phyloP scores from a whole-genome alignment of 2,329 filamentous ascomycete genomes.

The Rhynchosporium secalis region DNA sequence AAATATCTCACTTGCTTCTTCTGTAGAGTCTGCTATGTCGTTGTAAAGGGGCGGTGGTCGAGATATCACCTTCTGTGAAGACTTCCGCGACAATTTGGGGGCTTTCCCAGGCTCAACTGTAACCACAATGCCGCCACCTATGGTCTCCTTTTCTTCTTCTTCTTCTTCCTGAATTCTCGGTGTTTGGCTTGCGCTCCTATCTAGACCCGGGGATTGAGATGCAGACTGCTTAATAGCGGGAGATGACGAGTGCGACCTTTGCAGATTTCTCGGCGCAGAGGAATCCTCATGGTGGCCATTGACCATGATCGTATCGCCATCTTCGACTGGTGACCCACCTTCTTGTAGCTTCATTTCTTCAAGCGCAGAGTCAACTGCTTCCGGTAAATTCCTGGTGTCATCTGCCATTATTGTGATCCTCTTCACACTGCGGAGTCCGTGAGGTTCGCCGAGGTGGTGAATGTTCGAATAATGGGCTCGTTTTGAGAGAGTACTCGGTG shows the following conservation, averaged over 20 bases:
- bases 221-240: constrained; percentile 30
- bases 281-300: constrained; percentile 33
- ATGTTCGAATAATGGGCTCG: not conserved
- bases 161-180: constrained; percentile 48
- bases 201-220: constrained; percentile 34
- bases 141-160: constrained; percentile 53
- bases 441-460: constrained; percentile 13
- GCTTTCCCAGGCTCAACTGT: constrained; percentile 65
- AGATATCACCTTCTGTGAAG: constrained; percentile 66
- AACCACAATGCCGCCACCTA: constrained; percentile 61
- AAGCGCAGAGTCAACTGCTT: constrained; percentile 38
- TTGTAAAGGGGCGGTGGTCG: constrained; percentile 67
- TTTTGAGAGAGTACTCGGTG: not conserved
- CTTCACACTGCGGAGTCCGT: constrained; percentile 7
- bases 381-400: constrained; percentile 32
- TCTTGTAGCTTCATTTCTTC: constrained; percentile 40
- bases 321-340: constrained; percentile 21
- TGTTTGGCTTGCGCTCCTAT: constrained; percentile 30
- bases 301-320: constrained; percentile 22
- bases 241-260: constrained; percentile 34
- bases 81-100: constrained; percentile 71
- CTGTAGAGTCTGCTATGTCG: constrained; percentile 75
- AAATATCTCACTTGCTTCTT: constrained; percentile 74
- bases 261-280: constrained; percentile 23
- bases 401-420: constrained; percentile 35